These are phyloP conservation scores for Panaeolus papilionaceus DNA, from an alignment of 768 basidiomycete species.

Conservation along the genomic window DNA sequence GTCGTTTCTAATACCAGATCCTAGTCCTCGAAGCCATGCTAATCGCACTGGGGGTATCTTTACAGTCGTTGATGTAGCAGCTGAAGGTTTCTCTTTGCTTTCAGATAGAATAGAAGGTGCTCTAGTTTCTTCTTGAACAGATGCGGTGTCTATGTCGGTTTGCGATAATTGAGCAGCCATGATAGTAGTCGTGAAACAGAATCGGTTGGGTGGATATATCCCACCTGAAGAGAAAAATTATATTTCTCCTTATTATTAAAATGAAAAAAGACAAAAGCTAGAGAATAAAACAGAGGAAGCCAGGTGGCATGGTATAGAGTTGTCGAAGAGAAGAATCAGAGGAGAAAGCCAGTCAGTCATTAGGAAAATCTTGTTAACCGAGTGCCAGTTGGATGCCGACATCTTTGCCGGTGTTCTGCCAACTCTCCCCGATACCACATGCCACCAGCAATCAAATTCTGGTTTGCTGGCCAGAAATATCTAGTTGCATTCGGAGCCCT, in stretches of 20 bases:
- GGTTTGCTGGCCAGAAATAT: conserved; percentile 33
- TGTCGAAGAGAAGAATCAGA: not conserved
- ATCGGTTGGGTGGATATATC: not conserved
- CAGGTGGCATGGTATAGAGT: not conserved
- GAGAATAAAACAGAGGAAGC: not conserved
- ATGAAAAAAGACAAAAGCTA: not conserved
- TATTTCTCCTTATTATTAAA: not conserved
- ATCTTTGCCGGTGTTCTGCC: not conserved
- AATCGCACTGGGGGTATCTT: conserved; percentile 23
- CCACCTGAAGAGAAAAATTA: conserved; percentile 1
- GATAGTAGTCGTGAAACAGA: not conserved
- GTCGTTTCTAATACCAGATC: conserved; percentile 73
- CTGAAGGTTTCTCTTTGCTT: conserved; percentile 21
- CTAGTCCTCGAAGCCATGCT: conserved; percentile 42
- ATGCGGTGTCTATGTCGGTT: not conserved
- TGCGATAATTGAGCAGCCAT: conserved; percentile 2
- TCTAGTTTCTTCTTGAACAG: not conserved
- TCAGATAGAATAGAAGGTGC: conserved; percentile 4
- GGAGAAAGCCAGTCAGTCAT: not conserved
- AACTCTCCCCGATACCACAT: conserved; percentile 1
- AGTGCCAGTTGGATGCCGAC: not conserved
- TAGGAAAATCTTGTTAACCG: not conserved
- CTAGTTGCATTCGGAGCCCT: conserved; percentile 51
- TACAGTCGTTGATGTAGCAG: conserved; percentile 24
- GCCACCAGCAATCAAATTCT: conserved; percentile 19